Base-by-base conservation (phyloP, 495 filamentous ascomycete genomes). In the Penicillium verhagenii region DNA sequence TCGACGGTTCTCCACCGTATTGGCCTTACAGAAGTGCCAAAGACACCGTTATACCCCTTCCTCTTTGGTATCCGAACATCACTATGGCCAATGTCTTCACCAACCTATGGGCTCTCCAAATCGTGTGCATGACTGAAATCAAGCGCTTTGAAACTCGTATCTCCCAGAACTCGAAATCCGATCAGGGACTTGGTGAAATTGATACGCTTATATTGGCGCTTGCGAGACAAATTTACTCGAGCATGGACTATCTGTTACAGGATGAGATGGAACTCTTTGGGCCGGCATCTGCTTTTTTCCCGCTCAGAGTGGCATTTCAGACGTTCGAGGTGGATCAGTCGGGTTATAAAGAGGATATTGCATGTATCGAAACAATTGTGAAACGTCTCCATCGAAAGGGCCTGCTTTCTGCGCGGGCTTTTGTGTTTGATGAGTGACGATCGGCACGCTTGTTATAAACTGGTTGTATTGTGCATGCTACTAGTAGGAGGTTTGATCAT, bases 191-290 rank as follows among this genome's bases (percentile, higher is more conserved):
- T 3, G 39, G 4, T 43, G 39, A 43, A n/a, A 43, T 23, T 43
- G 21, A 43, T 20, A 0, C 6, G 13, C 39, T 13, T 3, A 43
- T 43, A 24, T 21, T 37, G 23, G 40, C 9, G 16, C 18, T 26
- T 49, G 52, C 61, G 2, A 53, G 46, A 4, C 54, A 58, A 47
- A 73, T 77, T 14, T 71, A 59, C 46, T 60, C 57, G 20, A 74
- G 72, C 46, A 68, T 72, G 54, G 64, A 70, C 6, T 77, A 75
- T 33, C 46, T 75, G 10, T 43, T 75, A 45, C 70, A 70, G 48
- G 71, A 71, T 10, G 65, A 70, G 47, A 74, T 77, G 71, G 71
- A 59, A 40, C 52, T 77, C 13, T 77, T 72, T 50, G 71, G 74
- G 2, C 68, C 70, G 14, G 64, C 66, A n/a, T 75, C 72, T 1